A percentile compares a stretch with the other conserved stretches of the same genome.
phyloP scores from a whole-genome alignment of 805 yeast genomes.

The Kluyveromyces wickerhamii region DNA sequence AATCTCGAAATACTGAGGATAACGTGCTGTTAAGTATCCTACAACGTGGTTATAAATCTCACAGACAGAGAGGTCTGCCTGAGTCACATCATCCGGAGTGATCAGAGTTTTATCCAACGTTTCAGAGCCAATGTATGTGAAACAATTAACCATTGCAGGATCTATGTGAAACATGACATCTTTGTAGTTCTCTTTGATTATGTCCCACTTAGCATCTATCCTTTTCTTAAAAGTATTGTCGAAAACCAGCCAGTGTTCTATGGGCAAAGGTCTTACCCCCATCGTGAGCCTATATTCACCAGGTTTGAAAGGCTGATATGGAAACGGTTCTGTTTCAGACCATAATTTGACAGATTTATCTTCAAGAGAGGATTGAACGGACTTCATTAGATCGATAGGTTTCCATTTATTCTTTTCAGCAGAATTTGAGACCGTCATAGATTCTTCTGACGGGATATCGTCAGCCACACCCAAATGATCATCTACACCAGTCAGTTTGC shows the following conservation, averaged over 20 bases:
- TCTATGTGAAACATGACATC: conserved; percentile 15
- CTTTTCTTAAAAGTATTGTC: conserved; percentile 50
- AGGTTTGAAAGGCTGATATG: conserved; percentile 52
- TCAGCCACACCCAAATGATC: background rate
- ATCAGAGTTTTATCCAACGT: conserved; percentile 16
- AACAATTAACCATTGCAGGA: conserved; percentile 16
- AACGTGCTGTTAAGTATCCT: conserved; percentile 38
- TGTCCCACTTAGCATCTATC: conserved; percentile 33
- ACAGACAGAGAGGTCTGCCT: conserved; percentile 32
- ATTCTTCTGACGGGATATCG: background rate
- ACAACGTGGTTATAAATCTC: conserved; percentile 42
- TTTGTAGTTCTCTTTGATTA: conserved; percentile 11
- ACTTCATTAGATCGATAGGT: conserved; percentile 30
- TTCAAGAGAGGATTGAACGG: conserved; percentile 13
- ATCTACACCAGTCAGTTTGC: background rate
- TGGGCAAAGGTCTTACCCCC: conserved; percentile 44
- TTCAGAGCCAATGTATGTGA: conserved; percentile 27
- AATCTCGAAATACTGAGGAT: conserved; percentile 44
- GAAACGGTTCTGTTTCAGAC: conserved; percentile 35
- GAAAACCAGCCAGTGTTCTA: conserved; percentile 51
- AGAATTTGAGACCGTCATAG: background rate
- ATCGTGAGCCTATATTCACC: conserved; percentile 55
- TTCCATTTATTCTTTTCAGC: conserved; percentile 7
- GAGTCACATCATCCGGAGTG: conserved; percentile 14
- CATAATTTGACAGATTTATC: conserved; percentile 26